These are phyloP conservation scores for Nothophoma quercina DNA, from an alignment of 2,329 filamentous ascomycete species.

Conservation along the genomic window DNA sequence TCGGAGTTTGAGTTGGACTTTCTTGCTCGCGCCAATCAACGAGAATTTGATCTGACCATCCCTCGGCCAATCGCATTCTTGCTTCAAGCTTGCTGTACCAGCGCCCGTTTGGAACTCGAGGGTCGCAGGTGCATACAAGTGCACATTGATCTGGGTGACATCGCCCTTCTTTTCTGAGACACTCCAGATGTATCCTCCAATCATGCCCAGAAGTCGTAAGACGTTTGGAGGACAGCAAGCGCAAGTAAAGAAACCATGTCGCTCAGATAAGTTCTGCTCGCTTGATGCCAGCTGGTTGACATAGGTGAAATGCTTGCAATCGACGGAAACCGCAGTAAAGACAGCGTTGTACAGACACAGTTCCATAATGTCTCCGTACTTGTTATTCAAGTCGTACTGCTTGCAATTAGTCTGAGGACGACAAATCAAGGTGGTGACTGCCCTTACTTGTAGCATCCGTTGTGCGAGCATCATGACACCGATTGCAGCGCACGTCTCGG, in stretches of 20 bases:
- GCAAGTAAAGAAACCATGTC: constrained; percentile 61
- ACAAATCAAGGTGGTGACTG: not conserved
- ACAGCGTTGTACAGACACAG: constrained; percentile 67
- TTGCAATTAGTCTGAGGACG: not conserved
- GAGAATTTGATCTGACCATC: not conserved
- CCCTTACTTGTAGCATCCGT: constrained; percentile 3
- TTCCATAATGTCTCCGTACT: constrained; percentile 67
- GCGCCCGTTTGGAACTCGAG: not conserved
- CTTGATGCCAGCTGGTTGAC: constrained; percentile 67
- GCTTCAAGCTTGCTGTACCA: not conserved
- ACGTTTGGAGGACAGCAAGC: constrained; percentile 5
- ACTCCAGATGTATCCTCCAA: constrained; percentile 10
- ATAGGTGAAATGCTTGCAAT: constrained; percentile 67
- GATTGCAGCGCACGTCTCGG: constrained; percentile 62
- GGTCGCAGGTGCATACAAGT: not conserved
- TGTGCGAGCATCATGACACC: constrained; percentile 12
- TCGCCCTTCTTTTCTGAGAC: not conserved
- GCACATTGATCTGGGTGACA: constrained; percentile 1
- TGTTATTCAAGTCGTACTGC: constrained; percentile 57
- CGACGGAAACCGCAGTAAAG: constrained; percentile 63
- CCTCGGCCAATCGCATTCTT: constrained; percentile 2
- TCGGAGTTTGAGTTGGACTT: constrained; percentile 1
- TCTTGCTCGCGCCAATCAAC: not conserved
- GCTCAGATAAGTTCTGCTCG: constrained; percentile 57
- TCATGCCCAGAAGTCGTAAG: not conserved